Evolutionary conservation across 2,329 filamentous ascomycete species (phyloP), one percentile per base, ranked within the genome.

Genomic region (Colletotrichum truncatum): DNA sequence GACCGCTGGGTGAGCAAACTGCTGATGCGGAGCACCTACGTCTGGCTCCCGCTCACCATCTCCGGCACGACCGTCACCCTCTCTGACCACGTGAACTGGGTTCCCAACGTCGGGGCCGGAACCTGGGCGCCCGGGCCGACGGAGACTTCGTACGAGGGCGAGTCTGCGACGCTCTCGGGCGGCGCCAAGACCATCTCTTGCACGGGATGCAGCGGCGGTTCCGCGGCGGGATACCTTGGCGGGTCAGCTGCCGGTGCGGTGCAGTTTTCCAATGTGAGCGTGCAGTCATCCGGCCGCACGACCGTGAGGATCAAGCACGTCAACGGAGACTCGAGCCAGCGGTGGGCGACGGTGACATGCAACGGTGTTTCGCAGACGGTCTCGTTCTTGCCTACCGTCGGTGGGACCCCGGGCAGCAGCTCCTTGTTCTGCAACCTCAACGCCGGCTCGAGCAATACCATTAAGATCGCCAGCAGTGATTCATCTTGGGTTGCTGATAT

Each of bases 1-100:
- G 89, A 92, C 75, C 85, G 90, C 30, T 92, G 90, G 89, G 75
- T 86, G 0, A 83, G 81, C 8, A 73, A 88, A 91, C 67, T n/a
- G n/a, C 81, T 92, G 1, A 85, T 84, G 76, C 77, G 84, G 0
- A 86, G 83, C 58, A 90, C 87, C 0, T 91, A 91, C 69, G 77
- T 91, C 43, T 91, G 89, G 89, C 80, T 91, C 0, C 89, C 89
- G 0, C 76, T 91, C 1, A 77, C 72, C 6, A 80, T 90, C 66
- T 79, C 78, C 2, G 87, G 85, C 1, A 86, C 80, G 0, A 82
- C 77, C 0, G 84, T 87, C 4, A 80, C 70, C 12, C 80, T 87
- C 71, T 75, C 79, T 55, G 84, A 89, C 73, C 74, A 79, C 30
- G 85, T 86, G 7, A 86, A 84, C 67, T 90, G 87, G 87, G 73